These are phyloP conservation scores for Sphagnum tenellum DNA, from an alignment of 225 moss, liverwort and hornwort species.

Conservation along the genomic window DNA sequence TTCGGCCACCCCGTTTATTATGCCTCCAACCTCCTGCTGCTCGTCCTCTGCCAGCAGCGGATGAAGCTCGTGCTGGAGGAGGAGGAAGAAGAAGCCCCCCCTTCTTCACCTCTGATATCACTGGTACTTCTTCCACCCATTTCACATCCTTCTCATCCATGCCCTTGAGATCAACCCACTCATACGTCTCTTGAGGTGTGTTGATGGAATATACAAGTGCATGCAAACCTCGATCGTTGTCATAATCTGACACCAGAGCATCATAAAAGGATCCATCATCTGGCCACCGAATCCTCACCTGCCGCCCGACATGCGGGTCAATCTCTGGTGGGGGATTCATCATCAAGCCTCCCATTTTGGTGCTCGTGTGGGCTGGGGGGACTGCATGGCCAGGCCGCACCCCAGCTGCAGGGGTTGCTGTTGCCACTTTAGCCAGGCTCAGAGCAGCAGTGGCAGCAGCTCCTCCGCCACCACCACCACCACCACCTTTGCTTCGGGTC, in stretches of 20 bases:
- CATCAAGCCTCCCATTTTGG: no score
- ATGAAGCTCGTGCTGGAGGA: slow-evolving; percentile 5
- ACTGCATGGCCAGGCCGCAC: no score
- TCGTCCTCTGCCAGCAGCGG: slow-evolving; percentile 30
- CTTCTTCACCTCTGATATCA: slow-evolving; percentile 28
- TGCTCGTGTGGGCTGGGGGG: no score
- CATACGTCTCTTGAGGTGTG: slow-evolving; percentile 31
- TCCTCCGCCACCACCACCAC: slow-evolving; percentile 23
- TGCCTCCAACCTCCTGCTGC: slow-evolving; percentile 1
- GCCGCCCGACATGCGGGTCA: slow-evolving; percentile 56
- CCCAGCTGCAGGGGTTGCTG: slow-evolving; percentile 10
- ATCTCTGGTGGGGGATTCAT: background rate
- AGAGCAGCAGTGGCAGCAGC: background rate
- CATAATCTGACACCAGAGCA: slow-evolving; percentile 65
- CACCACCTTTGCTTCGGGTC: no score
- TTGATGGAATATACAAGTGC: slow-evolving; percentile 32
- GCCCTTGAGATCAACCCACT: slow-evolving; percentile 50
- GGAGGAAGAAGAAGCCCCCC: background rate
- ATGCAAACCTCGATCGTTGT: slow-evolving; percentile 28
- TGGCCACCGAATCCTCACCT: slow-evolving; percentile 79
- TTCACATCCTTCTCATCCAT: slow-evolving; percentile 33
- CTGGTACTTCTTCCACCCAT: slow-evolving; percentile 36
- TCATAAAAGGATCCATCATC: slow-evolving; percentile 79
- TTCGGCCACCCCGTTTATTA: slow-evolving; percentile 36
- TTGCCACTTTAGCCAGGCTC: slow-evolving; percentile 16